A percentile compares a stretch with the other conserved stretches of the same genome.
Conservation (phyloP, 805 yeast species). For the Lachancea sp. region DNA sequence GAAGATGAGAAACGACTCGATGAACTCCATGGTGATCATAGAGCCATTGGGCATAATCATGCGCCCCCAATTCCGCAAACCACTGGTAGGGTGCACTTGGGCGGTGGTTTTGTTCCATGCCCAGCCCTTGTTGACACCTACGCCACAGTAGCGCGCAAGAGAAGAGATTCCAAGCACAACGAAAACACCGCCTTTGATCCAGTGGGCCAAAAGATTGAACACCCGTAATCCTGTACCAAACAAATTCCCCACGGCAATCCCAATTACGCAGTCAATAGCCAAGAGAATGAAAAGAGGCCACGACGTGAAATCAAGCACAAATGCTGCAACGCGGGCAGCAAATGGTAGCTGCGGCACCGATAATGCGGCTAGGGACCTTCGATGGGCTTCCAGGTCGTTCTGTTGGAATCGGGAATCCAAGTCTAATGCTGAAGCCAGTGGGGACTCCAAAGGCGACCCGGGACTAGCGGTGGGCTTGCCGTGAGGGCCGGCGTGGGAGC, state of each 20-base stretch:
- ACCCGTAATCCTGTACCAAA: constrained; percentile 62
- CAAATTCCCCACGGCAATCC: constrained; percentile 56
- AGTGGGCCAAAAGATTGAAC: constrained; percentile 85
- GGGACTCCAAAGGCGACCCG: constrained; percentile 1
- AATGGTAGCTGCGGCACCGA: background rate
- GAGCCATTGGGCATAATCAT: constrained; percentile 36
- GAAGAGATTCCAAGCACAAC: constrained; percentile 67
- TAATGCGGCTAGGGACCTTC: constrained; percentile 1
- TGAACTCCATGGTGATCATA: constrained; percentile 69
- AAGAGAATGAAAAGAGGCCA: constrained; percentile 60
- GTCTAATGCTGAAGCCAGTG: background rate
- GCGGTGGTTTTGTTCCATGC: constrained; percentile 70
- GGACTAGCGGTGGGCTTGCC: constrained; percentile 32
- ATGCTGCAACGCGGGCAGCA: constrained; percentile 19
- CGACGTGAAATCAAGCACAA: constrained; percentile 48
- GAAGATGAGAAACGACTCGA: constrained; percentile 73
- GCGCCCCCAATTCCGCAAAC: constrained; percentile 19
- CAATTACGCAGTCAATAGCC: constrained; percentile 48
- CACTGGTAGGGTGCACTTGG: constrained; percentile 22
- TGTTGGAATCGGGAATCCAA: background rate
- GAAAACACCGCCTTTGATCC: constrained; percentile 93
- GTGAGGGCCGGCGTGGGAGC: constrained; percentile 32
- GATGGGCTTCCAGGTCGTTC: constrained; percentile 3
- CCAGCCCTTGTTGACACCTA: constrained; percentile 68
- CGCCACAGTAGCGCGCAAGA: constrained; percentile 85